Base-by-base conservation (phyloP, 2,329 filamentous ascomycete species). In the Aaosphaeria arxii region DNA sequence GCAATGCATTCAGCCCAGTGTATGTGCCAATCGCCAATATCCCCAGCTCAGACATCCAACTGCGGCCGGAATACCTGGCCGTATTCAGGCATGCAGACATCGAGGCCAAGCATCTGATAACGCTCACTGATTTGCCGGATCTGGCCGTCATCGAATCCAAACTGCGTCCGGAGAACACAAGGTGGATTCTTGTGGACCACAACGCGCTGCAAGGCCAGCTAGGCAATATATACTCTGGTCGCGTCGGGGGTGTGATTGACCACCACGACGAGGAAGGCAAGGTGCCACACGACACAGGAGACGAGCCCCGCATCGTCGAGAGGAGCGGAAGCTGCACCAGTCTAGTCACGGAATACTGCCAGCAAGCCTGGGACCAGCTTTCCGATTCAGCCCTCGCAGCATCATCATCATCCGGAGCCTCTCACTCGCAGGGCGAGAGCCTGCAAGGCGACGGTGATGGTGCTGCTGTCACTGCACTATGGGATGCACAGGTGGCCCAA, bases 161-260 rank as follows among this genome's bases (percentile, higher is more conserved):
- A 46, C 63, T 87, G 7, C 58, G 67, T 0, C 75, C 82, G 0
- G 74, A 79, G 29, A 78, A 82, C 42, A 86, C 86, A 1, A 75
- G 74, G 43, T 91, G 87, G 87, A 71, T 89, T 13, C 74, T 94
- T 1, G 87, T 94, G 4, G 89, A 94, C 70, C 89, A 94, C 74
- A 94, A 94, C 63, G 78, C 75, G 1, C 74, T 89, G 42, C 85
- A 86, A 5, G 87, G 87, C 0, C 59, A 70, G 11, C 72, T 92
- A 11, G 80, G 76, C 11, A 69, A 65, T 35, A 67, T 74, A 11
- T 88, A 83, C 60, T 70, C 71, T 0, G 51, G 62, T 4, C 72
- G 74, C 6, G 79, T 91, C 0, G 70, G 77, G 4, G 87, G 85
- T 4, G 85, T 85, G 54, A 80, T 94, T 46, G 89, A 94, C 68